Evolutionary conservation across 495 filamentous ascomycete species (phyloP), one percentile per base, ranked within the genome.

Genomic region (Talaromyces adpressus): DNA sequence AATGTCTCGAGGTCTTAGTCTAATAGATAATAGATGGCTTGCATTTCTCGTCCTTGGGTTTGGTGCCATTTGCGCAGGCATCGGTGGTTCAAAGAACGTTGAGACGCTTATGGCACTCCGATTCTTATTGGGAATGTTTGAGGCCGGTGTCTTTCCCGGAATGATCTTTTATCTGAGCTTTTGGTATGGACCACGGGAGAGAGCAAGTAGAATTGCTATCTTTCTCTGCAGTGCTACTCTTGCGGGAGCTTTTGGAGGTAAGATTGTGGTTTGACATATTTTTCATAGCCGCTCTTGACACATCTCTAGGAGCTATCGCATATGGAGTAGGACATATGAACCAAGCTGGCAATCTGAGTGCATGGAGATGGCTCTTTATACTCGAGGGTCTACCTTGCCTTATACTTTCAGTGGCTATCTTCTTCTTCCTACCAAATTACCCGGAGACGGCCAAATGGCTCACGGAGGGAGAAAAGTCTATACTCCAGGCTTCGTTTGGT

Each of bases 281-380:
- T 2, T 4, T 45, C 39, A n/a, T 5, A 45, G 6, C 39, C 16
- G 39, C 16, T 45, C 2, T 45, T 45, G 4, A 45, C 39, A n/a
- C 39, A 45, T 45, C 16, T 11, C 39, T 45, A 45, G 39, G 39
- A 45, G 39, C 39, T 45, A 45, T 45, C 9, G 49, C 51, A 18
- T 59, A 73, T 70, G 75, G 81, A 58, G 74, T 84, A 12, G 81
- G 78, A 16, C 77, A 83, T 62, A 84, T 87, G 83, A 82, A 85
- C 47, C 72, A 71, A 6, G 74, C 68, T 0, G 62, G 62, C 14
- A 82, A 79, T 1, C 63, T 87, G 9, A 72, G 74, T 23, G 84
- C 73, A 9, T 87, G 85, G 84, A 69, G 84, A 12, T 87, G 85
- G 85, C 69, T 87, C 29, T 87, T 86, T 70, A 83, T 87, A 51